phyloP scores from a whole-genome alignment of 305 asterid genomes.

The Fraxinus baroniana region DNA sequence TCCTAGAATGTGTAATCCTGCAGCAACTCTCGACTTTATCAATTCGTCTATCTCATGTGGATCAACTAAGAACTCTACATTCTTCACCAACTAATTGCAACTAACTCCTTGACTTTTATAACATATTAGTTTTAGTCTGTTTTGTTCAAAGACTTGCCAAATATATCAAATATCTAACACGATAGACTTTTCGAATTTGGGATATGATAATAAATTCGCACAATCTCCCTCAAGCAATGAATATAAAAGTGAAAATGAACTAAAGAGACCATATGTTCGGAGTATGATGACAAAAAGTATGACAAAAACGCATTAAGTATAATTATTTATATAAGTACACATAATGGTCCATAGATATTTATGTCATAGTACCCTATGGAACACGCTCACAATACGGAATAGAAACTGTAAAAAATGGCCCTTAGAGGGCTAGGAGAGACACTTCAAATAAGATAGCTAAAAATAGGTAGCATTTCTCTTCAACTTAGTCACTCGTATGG shows the following conservation, averaged over 20 bases:
- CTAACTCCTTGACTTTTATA: no score
- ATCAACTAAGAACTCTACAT: no score
- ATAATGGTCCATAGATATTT: neutral
- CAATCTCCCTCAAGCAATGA: neutral
- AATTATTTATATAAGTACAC: neutral
- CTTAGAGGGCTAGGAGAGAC: neutral
- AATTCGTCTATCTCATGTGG: no score
- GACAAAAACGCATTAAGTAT: neutral
- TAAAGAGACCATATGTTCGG: neutral
- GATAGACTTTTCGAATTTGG: neutral
- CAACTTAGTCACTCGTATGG: neutral
- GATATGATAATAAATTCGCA: neutral
- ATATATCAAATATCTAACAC: no score
- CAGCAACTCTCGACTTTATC: no score
- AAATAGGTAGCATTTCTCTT: neutral
- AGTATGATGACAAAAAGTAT: neutral
- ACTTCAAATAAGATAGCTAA: neutral
- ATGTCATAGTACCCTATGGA: neutral
- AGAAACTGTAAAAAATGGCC: neutral
- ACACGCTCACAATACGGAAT: neutral
- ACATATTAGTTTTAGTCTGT: no score
- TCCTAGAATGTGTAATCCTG: no score
- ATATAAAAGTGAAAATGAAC: neutral
- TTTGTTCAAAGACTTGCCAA: no score
- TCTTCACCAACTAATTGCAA: no score